Evolutionary conservation across 345 rosid species (phyloP), one percentile per base, ranked within the genome.

Genomic region (Tarenaya hassleriana): DNA sequence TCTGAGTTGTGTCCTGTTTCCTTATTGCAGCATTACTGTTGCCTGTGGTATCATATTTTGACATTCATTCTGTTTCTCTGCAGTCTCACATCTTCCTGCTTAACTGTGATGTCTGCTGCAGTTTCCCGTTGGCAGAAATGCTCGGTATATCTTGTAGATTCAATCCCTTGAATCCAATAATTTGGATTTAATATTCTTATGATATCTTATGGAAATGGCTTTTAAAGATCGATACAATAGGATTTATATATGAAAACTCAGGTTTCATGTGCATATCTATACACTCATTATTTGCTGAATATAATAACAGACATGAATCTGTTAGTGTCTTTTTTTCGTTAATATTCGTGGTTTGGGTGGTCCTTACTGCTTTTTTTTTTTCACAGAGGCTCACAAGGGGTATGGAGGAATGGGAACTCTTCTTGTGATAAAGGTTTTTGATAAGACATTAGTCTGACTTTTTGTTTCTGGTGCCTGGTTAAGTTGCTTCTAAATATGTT

Each of bases 91-190:
- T 90, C 72, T 83, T 90, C 77, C 64, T 90, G 63, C 83, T 86
- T 67, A 90, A 90, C 61, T 83, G 97, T 55, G 97, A 90, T 57
- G 97, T 90, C 57, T 90, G 97, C 79, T 86, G 97, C 67, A 86
- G 86, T 62, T 90, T 90, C 67, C 95, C 97, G 0, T 73, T 90
- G 57, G 84, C 86, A 6, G 75, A 80, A 59, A 81, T 86, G 94
- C 95, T 89, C 4, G 90, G 97, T 89, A 80, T 75, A 39, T 57
- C 14, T 11, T 21, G 15, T 39, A 47, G 32, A 16, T 46, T 6
- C 2, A 31, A 38, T 12, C 38, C 29, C 45, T 29, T 52, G 20
- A 5, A 24, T 37, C 41, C 8, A 8, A 10, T 13, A 37, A 13
- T 1, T 37, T 37, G 1, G 3, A 37, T 37, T n/a, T 3, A 13